Percentiles rank a stretch among this genome's conserved stretches.
phyloP scores from a whole-genome alignment of 805 yeast species.

The Ogataea dorogensis region DNA sequence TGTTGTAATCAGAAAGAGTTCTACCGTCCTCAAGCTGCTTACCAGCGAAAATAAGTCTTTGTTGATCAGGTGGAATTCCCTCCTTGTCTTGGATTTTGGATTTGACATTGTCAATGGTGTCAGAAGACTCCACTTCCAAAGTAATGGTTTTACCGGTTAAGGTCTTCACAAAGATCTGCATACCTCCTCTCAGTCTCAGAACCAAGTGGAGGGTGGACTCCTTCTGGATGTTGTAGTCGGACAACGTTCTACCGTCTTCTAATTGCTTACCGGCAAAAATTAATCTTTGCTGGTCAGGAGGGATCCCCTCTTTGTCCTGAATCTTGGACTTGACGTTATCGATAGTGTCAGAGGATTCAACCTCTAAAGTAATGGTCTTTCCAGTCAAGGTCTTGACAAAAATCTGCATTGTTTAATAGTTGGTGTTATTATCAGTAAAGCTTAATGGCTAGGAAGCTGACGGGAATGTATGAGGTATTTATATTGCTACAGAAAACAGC shows the following conservation, averaged over 20 bases:
- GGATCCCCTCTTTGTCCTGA: conserved; percentile 43
- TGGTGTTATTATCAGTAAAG: background rate
- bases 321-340: conserved; percentile 44
- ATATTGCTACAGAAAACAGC: conserved; percentile 14
- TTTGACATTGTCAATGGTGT: conserved; percentile 44
- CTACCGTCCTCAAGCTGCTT: conserved; percentile 63
- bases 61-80: conserved; percentile 44
- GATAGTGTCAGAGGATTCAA: conserved; percentile 45
- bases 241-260: conserved; percentile 81
- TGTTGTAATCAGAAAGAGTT: conserved; percentile 81
- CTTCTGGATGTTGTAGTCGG: conserved; percentile 63
- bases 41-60: conserved; percentile 43
- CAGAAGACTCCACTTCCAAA: conserved; percentile 50
- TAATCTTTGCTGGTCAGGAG: conserved; percentile 43
- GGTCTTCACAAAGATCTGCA: conserved; percentile 91
- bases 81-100: conserved; percentile 43
- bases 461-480: conserved; percentile 22
- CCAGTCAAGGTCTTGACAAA: conserved; percentile 84
- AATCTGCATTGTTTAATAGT: conserved; percentile 45
- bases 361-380: conserved; percentile 96
- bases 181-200: conserved; percentile 46
- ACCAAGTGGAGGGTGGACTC: conserved; percentile 40
- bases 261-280: conserved; percentile 45
- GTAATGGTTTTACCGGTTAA: conserved; percentile 89
- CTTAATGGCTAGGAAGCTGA: background rate